phyloP scores from a whole-genome alignment of 805 yeast genomes.

The Pichia sporocuriosa region DNA sequence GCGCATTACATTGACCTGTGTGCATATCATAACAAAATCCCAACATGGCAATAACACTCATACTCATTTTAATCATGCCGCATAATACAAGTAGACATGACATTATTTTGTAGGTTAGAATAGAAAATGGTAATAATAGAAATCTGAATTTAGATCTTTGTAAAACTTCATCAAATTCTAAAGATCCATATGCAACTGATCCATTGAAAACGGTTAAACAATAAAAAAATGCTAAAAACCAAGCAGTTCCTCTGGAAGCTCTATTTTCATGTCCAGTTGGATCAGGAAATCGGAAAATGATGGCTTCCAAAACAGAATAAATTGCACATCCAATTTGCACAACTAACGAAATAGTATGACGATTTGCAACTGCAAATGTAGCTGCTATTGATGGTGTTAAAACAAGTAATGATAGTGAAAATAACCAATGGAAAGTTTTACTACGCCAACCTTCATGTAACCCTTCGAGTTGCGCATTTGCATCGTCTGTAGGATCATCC shows the following conservation, averaged over 20 bases:
- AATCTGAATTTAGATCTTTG: slow-evolving; percentile 30
- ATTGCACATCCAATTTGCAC: slow-evolving; percentile 41
- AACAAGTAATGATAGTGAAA: slow-evolving; percentile 31
- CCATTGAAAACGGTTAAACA: slow-evolving; percentile 48
- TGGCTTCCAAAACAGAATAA: slow-evolving; percentile 51
- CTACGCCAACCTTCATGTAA: slow-evolving; percentile 26
- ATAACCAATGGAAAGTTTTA: slow-evolving; percentile 35
- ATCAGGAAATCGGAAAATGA: slow-evolving; percentile 58
- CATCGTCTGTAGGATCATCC: slow-evolving; percentile 18
- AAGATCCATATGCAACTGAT: slow-evolving; percentile 35
- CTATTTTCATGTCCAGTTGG: slow-evolving; percentile 57
- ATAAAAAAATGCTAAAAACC: slow-evolving; percentile 47
- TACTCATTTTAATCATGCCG: slow-evolving; percentile 74
- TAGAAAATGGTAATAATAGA: slow-evolving; percentile 32
- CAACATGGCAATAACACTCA: slow-evolving; percentile 77
- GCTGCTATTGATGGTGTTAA: slow-evolving; percentile 53
- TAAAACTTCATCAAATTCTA: slow-evolving; percentile 16
- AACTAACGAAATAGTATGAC: slow-evolving; percentile 36
- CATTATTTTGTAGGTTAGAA: slow-evolving; percentile 35
- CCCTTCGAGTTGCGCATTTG: slow-evolving; percentile 12
- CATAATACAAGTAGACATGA: slow-evolving; percentile 43
- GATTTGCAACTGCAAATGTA: slow-evolving; percentile 48
- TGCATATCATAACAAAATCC: slow-evolving; percentile 82
- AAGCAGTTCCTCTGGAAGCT: slow-evolving; percentile 62
- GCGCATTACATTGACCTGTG: slow-evolving; percentile 94